Conservation (phyloP, 2,329 filamentous ascomycete species). For the Botrytis fabae region DNA sequence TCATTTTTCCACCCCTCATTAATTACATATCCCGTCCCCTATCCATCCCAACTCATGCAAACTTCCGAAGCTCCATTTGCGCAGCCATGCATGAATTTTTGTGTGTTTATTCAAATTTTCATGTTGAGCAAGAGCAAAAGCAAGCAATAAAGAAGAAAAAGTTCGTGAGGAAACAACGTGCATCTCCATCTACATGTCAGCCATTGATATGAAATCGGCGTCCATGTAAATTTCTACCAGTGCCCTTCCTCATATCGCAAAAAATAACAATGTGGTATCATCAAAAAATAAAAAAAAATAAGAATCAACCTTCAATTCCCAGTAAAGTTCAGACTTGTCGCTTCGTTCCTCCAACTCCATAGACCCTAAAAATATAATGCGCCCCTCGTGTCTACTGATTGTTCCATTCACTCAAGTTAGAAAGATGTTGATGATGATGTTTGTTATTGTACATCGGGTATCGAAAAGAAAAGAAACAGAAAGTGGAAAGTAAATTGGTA, state of each 20-base stretch:
- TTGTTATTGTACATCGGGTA: neutral
- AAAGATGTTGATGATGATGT: neutral
- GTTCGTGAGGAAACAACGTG: neutral
- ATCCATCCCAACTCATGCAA: neutral
- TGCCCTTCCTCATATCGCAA: neutral
- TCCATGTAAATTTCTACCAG: neutral
- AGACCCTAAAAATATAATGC: constrained; percentile 3
- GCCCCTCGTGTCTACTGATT: neutral
- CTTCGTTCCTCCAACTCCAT: neutral
- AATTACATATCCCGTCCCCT: neutral
- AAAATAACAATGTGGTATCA: constrained; percentile 20
- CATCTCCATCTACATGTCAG: neutral
- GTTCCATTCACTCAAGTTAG: neutral
- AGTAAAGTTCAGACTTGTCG: neutral
- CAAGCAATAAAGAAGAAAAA: neutral
- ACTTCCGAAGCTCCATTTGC: neutral
- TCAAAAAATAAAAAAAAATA: constrained; percentile 1
- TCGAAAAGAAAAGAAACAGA: neutral
- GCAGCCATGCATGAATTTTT: neutral
- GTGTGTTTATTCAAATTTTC: neutral
- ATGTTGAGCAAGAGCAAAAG: neutral
- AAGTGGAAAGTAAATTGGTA: neutral
- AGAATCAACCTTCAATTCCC: neutral
- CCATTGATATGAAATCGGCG: neutral
- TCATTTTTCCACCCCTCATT: neutral